Base-by-base conservation (phyloP, 2,329 filamentous ascomycete species). In the Epichloe amarillans region DNA sequence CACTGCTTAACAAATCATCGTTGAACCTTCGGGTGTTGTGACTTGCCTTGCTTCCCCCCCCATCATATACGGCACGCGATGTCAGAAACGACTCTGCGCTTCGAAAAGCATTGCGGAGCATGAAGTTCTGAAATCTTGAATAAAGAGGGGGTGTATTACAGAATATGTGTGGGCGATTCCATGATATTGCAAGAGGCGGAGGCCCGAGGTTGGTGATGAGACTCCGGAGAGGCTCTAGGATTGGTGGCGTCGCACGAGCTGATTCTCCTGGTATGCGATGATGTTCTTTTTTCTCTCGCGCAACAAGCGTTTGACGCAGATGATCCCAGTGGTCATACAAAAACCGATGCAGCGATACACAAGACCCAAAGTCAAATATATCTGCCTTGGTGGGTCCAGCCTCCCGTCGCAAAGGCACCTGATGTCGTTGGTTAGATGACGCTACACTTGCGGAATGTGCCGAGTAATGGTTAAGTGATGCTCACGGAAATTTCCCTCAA, bases 311-410 rank as follows among this genome's bases (percentile, higher is more conserved):
- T 57, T 84, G 82, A 45, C 80, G 72, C 17, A 86, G 76, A 54
- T 82, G 79, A 54, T 86, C 82, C 81, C 82, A 84, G 55, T 86
- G 80, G 54, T 86, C 82, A 58, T 85, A 86, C 11, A 86, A 64
- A 57, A 84, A 86, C 40, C 82, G 71, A 64, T 86, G 82, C 14
- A 86, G 67, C 2, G 81, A 76, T 21, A 86, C 81, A 54, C 81
- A 83, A n/a, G 81, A 84, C 35, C 82, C 82, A 59, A 86, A 84
- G 61, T 85, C 82, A 53, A 82, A 82, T 2, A 76, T 74, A 52
- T 82, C 77, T 3, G 65, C 65, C 39, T 67, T 61, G 14, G 61
- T 55, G 5, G 66, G 63, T 8, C 56, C 56, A 14, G 79, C 73
- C 1, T 72, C 51, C 7, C 65, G 62, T n/a, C 72, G 68, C 1